phyloP scores from a whole-genome alignment of 2,329 filamentous ascomycete genomes.

The Tolypocladium endophyticum region DNA sequence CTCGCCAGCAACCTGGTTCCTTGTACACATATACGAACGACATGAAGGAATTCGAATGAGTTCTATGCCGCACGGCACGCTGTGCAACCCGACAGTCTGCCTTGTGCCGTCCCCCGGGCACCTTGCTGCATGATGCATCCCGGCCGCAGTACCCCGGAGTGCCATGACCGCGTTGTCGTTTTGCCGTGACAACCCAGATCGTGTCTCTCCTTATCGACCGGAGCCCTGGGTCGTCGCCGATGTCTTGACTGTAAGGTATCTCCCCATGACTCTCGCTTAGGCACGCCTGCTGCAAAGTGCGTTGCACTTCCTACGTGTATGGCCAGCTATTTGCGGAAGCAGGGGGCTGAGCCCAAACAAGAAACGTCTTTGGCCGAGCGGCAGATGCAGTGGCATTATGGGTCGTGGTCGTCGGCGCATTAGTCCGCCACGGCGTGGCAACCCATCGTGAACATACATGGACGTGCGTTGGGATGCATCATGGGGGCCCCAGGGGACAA shows the following conservation, averaged over 20 bases:
- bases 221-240: background rate
- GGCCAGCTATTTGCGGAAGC: background rate
- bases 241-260: background rate
- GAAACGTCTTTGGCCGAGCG: background rate
- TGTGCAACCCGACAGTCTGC: background rate
- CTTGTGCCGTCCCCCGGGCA: background rate
- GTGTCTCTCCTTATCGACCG: background rate
- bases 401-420: background rate
- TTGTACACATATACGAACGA: background rate
- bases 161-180: background rate
- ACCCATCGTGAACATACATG: background rate
- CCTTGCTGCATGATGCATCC: background rate
- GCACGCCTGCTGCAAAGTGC: background rate
- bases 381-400: background rate
- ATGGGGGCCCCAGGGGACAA: background rate
- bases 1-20: background rate
- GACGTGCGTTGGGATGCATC: background rate
- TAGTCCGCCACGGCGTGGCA: background rate
- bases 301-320: background rate
- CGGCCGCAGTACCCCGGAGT: background rate
- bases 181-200: background rate
- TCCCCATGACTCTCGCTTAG: background rate
- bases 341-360: background rate
- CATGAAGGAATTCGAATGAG: background rate
- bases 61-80: background rate